Base-by-base conservation (phyloP, 192 early-diverging fungal species). In the Thamnidium elegans region DNA sequence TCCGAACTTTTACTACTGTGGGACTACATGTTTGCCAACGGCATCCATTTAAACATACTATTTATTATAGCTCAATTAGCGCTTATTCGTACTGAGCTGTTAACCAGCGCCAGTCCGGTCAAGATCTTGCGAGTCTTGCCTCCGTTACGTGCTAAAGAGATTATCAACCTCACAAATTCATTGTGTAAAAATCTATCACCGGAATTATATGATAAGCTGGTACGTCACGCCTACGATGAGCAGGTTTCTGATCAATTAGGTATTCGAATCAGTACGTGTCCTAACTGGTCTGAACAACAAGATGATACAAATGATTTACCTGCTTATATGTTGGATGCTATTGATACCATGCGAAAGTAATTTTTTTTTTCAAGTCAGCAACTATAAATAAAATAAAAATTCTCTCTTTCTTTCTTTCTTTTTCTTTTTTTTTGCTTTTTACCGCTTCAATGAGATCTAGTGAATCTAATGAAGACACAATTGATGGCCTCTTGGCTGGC, bases 21-120 rank as follows among this genome's bases (percentile, higher is more conserved):
- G 96, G 96, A 98, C 69, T 91, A 95, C 63, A 76, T 93, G 62
- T 79, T 98, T 56, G 88, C 92, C 0, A 95, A 84, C 67, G 96
- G 96, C 23, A 81, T 94, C 52, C 96, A 98, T 77, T 76, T 98
- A 50, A 96, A 97, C 66, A 87, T 98, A 32, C 72, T 98, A 10
- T 92, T 88, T 75, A 87, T 96, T 45, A 87, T 96, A 52, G 87
- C 90, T 45, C 93, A 93, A 67, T 63, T 98, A 53, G 68, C 92
- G 7, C 56, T 87, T 31, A 90, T 95, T 64, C 81, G 92, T 17
- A 78, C 83, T 58, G 82, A 94, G 46, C 77, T 96, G 9, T 60
- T 96, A 46, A 74, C 65, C n/a, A 79, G 80, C n/a, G 21, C 80
- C 72, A 88, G 84, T 66, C 88, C 90, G 2, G 90, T 90, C 82